These are phyloP conservation scores for Hypoxylon crocopeplum DNA, from an alignment of 495 filamentous ascomycete species.

Conservation along the genomic window DNA sequence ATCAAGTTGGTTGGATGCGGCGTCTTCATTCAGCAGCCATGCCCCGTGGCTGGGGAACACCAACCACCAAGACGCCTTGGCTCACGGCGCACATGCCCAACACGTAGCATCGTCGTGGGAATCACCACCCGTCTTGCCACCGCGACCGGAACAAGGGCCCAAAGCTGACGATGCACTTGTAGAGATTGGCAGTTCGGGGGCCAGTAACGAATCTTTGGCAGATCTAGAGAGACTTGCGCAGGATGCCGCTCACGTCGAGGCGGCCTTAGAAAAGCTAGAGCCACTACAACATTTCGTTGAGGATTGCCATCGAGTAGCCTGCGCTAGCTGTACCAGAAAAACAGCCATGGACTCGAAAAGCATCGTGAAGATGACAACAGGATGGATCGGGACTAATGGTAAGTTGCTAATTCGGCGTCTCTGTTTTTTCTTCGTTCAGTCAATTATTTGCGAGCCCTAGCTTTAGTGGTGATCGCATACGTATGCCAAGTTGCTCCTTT, in stretches of 20 bases:
- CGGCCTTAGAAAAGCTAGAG: background rate
- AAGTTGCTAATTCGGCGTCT: no score
- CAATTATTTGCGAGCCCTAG: no score
- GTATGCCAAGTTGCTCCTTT: background rate
- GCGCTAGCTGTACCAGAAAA: constrained; percentile 11
- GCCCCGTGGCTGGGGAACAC: no score
- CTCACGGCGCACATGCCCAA: no score
- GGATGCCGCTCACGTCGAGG: background rate
- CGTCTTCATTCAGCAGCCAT: no score
- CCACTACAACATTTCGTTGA: constrained; percentile 19
- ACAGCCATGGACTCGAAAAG: background rate
- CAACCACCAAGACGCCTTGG: no score
- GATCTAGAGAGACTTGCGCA: constrained; percentile 1
- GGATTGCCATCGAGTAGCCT: background rate
- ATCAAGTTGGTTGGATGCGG: no score
- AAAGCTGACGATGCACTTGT: background rate
- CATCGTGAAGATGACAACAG: constrained; percentile 16
- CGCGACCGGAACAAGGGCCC: background rate
- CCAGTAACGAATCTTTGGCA: constrained; percentile 5
- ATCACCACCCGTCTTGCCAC: no score
- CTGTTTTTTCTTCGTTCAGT: background rate
- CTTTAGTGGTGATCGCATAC: background rate
- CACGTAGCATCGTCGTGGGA: no score
- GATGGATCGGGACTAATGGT: constrained; percentile 7
- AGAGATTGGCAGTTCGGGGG: constrained; percentile 13